Evolutionary conservation across 192 early-diverging fungal species (phyloP), one percentile per base, ranked within the genome.

Genomic region (Podila epigama): DNA sequence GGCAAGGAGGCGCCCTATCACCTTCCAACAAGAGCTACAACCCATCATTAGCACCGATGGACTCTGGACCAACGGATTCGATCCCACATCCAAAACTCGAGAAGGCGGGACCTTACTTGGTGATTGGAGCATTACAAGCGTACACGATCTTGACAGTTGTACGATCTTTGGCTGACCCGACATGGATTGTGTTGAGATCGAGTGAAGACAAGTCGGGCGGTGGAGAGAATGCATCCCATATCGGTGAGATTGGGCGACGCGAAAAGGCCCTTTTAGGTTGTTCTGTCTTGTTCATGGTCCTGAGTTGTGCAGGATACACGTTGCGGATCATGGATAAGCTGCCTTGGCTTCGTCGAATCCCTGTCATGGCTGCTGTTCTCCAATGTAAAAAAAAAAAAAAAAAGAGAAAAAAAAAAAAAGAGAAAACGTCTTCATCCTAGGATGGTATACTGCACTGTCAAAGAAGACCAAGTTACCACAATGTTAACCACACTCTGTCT

Each of bases 321-420:
- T 27, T 77, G 6, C 36, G 73, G 20, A 77, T 68, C 55, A 68
- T 77, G 73, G 73, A 77, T 51, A 61, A 37, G 33, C 33, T 64
- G 61, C 18, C 56, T 1, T 59, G 73, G 73, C 40, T 58, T 4
- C 27, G 56, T 35, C 25, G 56, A 5, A 37, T 12, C 13, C 60
- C 60, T 16, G 66, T 77, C 4, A 36, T 68, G 25, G 27, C 59
- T 2, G 41, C 73, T 2, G 67, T 41, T 9, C 29, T 77, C 28
- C 66, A 77, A 59, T 54, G 73, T 68, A 77, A 27, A 51, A 29
- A 2, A 22, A 3, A 48, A 18, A 12, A 48, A 48, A 18, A 13
- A 13, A 22, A 22, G 39, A 40, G 20, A 37, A 2, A 58, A 1
- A 58, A 39, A 37, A 39, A 37, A 10, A 20, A 60, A 31, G 18